phyloP scores from a whole-genome alignment of 352 stramenopile species.

The Pythium graminicola region DNA sequence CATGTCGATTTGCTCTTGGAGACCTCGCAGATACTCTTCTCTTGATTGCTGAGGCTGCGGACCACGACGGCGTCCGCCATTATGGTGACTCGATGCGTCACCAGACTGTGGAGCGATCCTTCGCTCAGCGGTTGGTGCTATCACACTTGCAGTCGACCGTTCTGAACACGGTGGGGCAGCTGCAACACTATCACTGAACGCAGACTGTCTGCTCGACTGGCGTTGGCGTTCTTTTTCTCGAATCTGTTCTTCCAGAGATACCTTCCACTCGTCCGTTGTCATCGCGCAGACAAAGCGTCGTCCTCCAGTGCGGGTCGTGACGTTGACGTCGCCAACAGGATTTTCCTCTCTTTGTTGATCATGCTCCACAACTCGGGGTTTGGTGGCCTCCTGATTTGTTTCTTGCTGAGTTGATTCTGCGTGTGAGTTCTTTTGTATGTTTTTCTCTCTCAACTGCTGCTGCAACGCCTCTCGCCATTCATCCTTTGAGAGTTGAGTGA shows the following conservation, averaged over 20 bases:
- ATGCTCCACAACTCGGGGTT: not conserved
- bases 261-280: conserved; percentile 33
- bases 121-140: too few relatives aligned
- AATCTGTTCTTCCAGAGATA: conserved; percentile 45
- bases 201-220: conserved; percentile 14
- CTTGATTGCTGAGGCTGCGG: conserved; percentile 15
- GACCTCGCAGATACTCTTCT: conserved; percentile 33
- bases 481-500: conserved; percentile 28
- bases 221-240: conserved; percentile 28
- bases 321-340: not conserved
- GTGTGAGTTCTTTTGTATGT: conserved; percentile 13
- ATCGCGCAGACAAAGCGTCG: conserved; percentile 33
- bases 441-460: conserved; percentile 33
- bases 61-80: conserved; percentile 3
- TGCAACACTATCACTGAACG: too few relatives aligned
- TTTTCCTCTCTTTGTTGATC: not conserved
- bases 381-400: not conserved
- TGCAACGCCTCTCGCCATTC: conserved; percentile 33
- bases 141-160: too few relatives aligned
- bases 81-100: not conserved
- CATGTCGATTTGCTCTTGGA: conserved; percentile 46
- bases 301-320: conserved; percentile 2
- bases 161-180: too few relatives aligned
- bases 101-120: not conserved
- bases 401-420: not conserved